Evolutionary conservation across 495 filamentous ascomycete species (phyloP).

Genomic region (Staphylotrichum tortipilum): DNA sequence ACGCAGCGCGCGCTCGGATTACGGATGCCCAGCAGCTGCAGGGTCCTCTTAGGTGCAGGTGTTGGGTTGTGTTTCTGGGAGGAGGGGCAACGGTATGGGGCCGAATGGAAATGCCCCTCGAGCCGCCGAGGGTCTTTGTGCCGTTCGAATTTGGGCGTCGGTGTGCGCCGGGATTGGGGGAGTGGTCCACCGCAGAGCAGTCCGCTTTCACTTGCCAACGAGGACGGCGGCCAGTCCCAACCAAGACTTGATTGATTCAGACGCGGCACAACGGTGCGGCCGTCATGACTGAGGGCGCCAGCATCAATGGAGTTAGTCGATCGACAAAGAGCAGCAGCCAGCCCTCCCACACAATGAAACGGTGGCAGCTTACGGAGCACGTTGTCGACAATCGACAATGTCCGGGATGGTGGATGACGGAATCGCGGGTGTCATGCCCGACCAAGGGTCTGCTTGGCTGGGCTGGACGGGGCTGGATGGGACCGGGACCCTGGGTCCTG

Average conservation of each 20-base stretch:
- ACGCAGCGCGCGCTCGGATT: not conserved
- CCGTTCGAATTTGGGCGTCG: slow-evolving; percentile 4
- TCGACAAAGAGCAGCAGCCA: not conserved
- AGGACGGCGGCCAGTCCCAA: not conserved
- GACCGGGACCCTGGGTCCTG: too few species aligned
- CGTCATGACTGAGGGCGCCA: not conserved
- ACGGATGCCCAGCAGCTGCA: slow-evolving; percentile 8
- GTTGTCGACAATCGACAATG: too few species aligned
- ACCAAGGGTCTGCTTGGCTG: too few species aligned
- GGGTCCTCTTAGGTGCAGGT: slow-evolving; percentile 13
- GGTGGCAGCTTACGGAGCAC: not conserved
- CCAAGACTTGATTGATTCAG: too few species aligned
- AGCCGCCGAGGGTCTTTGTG: slow-evolving; percentile 22
- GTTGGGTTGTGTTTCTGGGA: not conserved
- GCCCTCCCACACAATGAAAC: not conserved
- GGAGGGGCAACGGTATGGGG: slow-evolving; percentile 3
- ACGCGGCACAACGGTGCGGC: too few species aligned
- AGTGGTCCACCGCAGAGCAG: too few species aligned
- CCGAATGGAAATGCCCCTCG: slow-evolving; percentile 21
- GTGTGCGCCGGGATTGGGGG: not conserved
- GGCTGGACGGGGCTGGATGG: too few species aligned
- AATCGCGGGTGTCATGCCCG: too few species aligned
- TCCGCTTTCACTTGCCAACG: not conserved
- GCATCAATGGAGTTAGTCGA: not conserved
- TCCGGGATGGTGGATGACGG: too few species aligned